Base-by-base conservation (phyloP, 306 rosid genomes). In the Rubus idaeus region DNA sequence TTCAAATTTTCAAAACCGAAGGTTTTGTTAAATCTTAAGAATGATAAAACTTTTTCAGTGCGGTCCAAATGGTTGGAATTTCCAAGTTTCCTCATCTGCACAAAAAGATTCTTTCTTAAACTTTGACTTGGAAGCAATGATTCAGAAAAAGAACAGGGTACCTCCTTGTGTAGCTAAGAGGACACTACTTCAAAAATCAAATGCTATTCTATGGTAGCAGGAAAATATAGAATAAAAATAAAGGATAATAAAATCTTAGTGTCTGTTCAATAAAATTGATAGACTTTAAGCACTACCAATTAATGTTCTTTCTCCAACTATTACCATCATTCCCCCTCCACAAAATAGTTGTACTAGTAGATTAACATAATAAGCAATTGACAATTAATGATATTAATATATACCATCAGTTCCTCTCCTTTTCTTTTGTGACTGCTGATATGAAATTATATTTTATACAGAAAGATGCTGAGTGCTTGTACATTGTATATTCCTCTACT, bases 401-500 rank as follows among this genome's bases (percentile, higher is more conserved):
- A 58, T 12, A 23, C 14, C 67, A 61, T 58, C 67, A 30, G 42
- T 26, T 12, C 6, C 64, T 61, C 42, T 14, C 30, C 1, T n/a
- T 17, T 10, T 55, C 51, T 41, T 14, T 23, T 73, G 68, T 42
- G 68, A 13, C 68, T 56, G 76, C 57, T 81, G 84, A 84, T 39
- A 47, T 37, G 75, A 74, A 70, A 69, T 83, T 65, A 62, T 78
- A 50, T 57, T 47, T 1, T 5, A 14, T 21, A 56, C 46, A 12
- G 57, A 26, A 66, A 68, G 16, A 79, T 51, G 68, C 74, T 18
- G 62, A 87, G 91, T 90, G 97, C 85, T 75, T 77, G 80, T 82
- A 87, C 90, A 90, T 89, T 89, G 91, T 86, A 86, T 84, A 77
- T 82, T 73, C 77, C 81, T 68, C 64, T 80, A 82, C 63, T 55